Base-by-base conservation (phyloP, 108 stramenopile genomes). In the Aurantiochytrium sp. region DNA sequence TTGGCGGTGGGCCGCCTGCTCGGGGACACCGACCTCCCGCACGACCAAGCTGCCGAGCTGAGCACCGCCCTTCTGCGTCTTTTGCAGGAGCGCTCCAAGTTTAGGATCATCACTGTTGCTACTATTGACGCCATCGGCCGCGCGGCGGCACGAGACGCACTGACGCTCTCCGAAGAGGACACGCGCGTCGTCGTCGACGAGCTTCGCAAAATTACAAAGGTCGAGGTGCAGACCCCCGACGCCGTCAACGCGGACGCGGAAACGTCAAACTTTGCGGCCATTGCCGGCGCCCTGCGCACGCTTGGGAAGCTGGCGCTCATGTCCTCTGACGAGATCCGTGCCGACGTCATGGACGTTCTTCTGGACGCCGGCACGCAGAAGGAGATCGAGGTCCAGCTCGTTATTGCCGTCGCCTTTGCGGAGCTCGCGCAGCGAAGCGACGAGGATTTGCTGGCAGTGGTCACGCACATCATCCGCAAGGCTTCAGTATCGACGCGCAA, bases 301-400 rank as follows among this genome's bases (percentile, higher is more conserved):
- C 45, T 81, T 12, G 73, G 73, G 24, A 81, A 48, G 17, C 8
- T 65, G 8, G 59, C 59, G 8, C 42, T 81, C 73, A 1, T 81
- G 73, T n/a, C 39, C n/a, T 48, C 73, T 0, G 73, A 81, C 1
- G 32, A 12, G 42, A 24, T 81, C 36, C 39, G 45, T 8, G 36
- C 6, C 2, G 45, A 81, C 8, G 24, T 48, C 45, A 41, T 81
- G 42, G 19, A 17, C n/a, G 73, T 48, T 24, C 45, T 81, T 6
- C 45, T 81, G n/a, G 45, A 81, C 12, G 73, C 73, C 10, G 73
- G 73, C 39, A 24, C 39, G 45, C 73, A 81, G 24, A 81, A 81
- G 73, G 42, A 81, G 45, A n/a, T 48, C 45, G 73, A 81, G 45
- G 45, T 81, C n/a, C 73, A 81, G 2, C 73, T 81, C 19, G 73